Percentiles rank a stretch among this genome's conserved stretches.
phyloP scores from a whole-genome alignment of 805 yeast genomes.

The Suhomyces kilbournensis region DNA sequence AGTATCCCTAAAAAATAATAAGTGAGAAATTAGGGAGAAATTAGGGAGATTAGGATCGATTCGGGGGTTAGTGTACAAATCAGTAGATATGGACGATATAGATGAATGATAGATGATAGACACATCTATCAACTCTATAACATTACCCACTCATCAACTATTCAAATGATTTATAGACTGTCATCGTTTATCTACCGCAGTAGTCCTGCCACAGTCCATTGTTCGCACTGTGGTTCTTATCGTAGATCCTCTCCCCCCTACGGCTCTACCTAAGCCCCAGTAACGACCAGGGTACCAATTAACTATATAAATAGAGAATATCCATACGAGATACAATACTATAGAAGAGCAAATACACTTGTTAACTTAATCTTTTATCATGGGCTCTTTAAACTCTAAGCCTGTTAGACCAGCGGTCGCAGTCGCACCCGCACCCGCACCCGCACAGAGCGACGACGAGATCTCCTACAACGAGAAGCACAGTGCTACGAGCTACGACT shows the following conservation, averaged over 20 bases:
- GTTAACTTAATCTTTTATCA: too few relatives aligned
- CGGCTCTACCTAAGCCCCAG: neutral
- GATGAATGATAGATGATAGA: too few relatives aligned
- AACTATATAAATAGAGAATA: neutral
- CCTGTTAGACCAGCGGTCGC: neutral
- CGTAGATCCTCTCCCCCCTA: neutral
- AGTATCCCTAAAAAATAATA: too few relatives aligned
- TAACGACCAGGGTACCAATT: slow-evolving; percentile 5
- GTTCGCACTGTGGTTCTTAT: neutral
- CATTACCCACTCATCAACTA: too few relatives aligned
- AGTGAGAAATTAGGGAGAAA: too few relatives aligned
- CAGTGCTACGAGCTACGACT: neutral
- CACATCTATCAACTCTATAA: too few relatives aligned
- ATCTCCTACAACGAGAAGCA: slow-evolving; percentile 9
- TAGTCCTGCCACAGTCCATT: neutral
- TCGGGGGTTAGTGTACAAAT: too few relatives aligned
- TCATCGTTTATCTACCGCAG: neutral
- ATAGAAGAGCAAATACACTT: too few relatives aligned
- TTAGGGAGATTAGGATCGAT: too few relatives aligned
- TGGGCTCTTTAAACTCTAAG: slow-evolving; percentile 1
- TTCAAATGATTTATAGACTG: too few relatives aligned
- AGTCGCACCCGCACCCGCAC: neutral
- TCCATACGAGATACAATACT: too few relatives aligned
- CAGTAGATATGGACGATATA: too few relatives aligned
- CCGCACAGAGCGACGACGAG: neutral